phyloP scores from a whole-genome alignment of 352 stramenopile genomes.

The Phytopythium litorale region DNA sequence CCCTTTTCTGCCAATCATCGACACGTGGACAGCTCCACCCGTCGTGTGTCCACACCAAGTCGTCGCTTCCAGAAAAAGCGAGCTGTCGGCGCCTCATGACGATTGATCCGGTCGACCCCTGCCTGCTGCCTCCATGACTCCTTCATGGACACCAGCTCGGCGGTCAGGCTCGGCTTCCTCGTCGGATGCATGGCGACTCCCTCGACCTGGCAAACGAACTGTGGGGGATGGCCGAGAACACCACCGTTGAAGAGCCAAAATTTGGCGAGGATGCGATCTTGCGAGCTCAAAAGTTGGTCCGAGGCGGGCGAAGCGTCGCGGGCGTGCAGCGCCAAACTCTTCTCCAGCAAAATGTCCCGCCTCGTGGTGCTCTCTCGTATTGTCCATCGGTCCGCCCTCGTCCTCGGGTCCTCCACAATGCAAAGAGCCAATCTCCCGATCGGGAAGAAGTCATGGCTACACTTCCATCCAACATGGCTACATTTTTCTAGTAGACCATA shows the following conservation, averaged over 20 bases:
- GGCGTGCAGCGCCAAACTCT: no score
- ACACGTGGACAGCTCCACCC: neutral
- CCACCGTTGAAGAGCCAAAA: neutral
- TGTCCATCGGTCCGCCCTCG: conserved; percentile 6
- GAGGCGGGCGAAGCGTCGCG: no score
- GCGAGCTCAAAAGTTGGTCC: conserved; percentile 3
- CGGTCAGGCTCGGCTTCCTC: no score
- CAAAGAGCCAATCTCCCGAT: no score
- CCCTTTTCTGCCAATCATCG: conserved; percentile 4
- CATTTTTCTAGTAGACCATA: neutral
- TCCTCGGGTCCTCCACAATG: neutral
- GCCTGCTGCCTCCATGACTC: no score
- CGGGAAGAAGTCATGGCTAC: neutral
- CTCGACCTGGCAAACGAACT: no score
- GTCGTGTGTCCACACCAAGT: conserved; percentile 1
- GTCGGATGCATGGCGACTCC: no score
- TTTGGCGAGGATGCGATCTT: conserved; percentile 1
- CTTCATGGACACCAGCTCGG: no score
- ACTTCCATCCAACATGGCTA: neutral
- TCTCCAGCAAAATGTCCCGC: no score
- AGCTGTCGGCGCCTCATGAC: neutral
- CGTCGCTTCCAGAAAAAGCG: neutral
- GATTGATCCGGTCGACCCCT: neutral
- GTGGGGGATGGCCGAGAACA: no score
- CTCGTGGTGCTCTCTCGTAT: no score